These are phyloP conservation scores for Termitomyces heimii DNA, from an alignment of 768 basidiomycete species.

Conservation along the genomic window DNA sequence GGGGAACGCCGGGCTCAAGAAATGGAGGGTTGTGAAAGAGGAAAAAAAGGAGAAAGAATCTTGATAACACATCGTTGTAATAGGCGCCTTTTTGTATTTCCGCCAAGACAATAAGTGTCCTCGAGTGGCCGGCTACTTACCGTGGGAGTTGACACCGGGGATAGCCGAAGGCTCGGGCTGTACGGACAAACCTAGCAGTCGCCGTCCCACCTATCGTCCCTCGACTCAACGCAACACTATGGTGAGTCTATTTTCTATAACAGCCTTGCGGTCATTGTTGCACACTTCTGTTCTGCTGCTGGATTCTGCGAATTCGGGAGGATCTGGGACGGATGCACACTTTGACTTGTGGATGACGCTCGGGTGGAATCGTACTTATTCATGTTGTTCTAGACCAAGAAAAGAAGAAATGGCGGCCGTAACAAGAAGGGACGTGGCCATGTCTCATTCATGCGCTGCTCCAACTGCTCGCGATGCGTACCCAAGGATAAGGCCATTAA, in stretches of 20 bases:
- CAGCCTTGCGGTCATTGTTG: background rate
- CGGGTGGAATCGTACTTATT: constrained; percentile 9
- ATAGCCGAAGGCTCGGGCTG: constrained; percentile 20
- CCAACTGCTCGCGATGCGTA: constrained; percentile 98
- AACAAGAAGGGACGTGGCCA: constrained; percentile 99
- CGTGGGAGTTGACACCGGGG: constrained; percentile 23
- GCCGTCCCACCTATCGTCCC: constrained; percentile 30
- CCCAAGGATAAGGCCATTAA: constrained; percentile 99
- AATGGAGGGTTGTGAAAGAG: background rate
- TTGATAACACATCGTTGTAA: constrained; percentile 8
- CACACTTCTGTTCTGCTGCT: constrained; percentile 1
- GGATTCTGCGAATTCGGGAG: constrained; percentile 14
- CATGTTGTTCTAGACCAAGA: constrained; percentile 71
- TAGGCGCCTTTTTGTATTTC: background rate
- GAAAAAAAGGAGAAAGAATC: background rate
- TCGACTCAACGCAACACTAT: constrained; percentile 34
- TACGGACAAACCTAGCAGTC: constrained; percentile 22
- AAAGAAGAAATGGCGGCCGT: constrained; percentile 98
- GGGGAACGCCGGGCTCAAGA: constrained; percentile 29
- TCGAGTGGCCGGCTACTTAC: background rate
- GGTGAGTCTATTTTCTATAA: constrained; percentile 25
- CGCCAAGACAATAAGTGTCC: background rate
- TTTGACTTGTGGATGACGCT: constrained; percentile 28
- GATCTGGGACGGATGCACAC: constrained; percentile 31
- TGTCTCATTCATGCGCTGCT: constrained; percentile 92